Percentiles rank a stretch among this genome's conserved stretches.
Evolutionary conservation across 139 green algal genomes (phyloP).

Genomic region (Chlamydomonas sp.): DNA sequence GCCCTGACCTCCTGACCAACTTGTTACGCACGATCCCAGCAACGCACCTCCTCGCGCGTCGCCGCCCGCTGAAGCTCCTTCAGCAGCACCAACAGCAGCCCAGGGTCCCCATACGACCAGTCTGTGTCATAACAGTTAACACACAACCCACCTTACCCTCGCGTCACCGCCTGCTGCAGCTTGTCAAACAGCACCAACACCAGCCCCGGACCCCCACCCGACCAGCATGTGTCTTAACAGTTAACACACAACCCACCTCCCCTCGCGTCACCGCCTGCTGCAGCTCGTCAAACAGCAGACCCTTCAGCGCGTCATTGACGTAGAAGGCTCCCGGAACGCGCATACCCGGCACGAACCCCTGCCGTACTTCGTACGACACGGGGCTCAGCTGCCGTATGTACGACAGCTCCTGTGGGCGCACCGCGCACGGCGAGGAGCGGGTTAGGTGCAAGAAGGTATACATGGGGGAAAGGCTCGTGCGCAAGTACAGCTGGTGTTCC

Average conservation of each 20-base stretch:
- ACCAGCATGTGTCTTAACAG: background rate
- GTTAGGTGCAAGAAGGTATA: too few species aligned
- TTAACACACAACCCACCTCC: slow-evolving; percentile 29
- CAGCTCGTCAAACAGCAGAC: slow-evolving; percentile 88
- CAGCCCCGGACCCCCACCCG: too few species aligned
- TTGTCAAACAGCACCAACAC: slow-evolving; percentile 75
- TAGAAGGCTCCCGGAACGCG: slow-evolving; percentile 85
- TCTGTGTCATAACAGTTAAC: background rate
- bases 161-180: slow-evolving; percentile 59
- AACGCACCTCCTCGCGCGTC: too few species aligned
- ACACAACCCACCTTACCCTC: slow-evolving; percentile 37
- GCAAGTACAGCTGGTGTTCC: too few species aligned
- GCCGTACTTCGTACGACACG: slow-evolving; percentile 57
- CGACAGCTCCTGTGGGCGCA: slow-evolving; percentile 39
- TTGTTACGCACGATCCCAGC: too few species aligned
- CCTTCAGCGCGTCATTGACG: slow-evolving; percentile 80
- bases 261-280: slow-evolving; percentile 41
- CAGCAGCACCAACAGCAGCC: background rate
- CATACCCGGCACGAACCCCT: slow-evolving; percentile 89
- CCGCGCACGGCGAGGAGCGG: background rate
- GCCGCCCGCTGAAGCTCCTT: background rate
- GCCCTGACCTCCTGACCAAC: too few species aligned
- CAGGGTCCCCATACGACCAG: background rate
- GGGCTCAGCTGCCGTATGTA: slow-evolving; percentile 47
- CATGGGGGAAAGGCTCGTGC: too few species aligned